Conservation (phyloP, 805 yeast species). For the Cyberlindnera misumaiensis region DNA sequence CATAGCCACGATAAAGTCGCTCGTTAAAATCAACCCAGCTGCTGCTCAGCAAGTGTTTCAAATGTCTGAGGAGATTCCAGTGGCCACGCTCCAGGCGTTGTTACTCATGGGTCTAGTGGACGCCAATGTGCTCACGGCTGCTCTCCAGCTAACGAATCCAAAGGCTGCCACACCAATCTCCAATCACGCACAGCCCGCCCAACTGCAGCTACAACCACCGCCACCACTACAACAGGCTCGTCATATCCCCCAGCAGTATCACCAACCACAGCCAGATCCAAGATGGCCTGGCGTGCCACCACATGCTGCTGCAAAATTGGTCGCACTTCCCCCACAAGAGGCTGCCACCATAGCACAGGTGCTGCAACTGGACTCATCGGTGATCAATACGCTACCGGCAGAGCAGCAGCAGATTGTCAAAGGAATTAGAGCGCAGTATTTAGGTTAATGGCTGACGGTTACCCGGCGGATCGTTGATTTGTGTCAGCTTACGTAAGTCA, state of each 20-base stretch:
- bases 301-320: conserved; percentile 42
- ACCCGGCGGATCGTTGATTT: no score
- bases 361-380: conserved; percentile 33
- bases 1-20: conserved; percentile 55
- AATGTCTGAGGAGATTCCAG: conserved; percentile 50
- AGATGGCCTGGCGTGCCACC: conserved; percentile 45
- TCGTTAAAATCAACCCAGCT: conserved; percentile 25
- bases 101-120: conserved; percentile 73
- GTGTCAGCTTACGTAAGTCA: conserved; percentile 3
- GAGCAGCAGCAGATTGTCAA: conserved; percentile 12
- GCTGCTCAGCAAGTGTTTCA: conserved; percentile 48
- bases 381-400: conserved; percentile 6
- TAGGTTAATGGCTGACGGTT: not conserved
- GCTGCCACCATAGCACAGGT: conserved; percentile 49
- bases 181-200: conserved; percentile 1
- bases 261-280: conserved; percentile 23
- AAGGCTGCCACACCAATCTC: conserved; percentile 5
- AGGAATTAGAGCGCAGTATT: conserved; percentile 1
- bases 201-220: conserved; percentile 7
- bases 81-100: conserved; percentile 67
- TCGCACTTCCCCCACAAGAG: conserved; percentile 47
- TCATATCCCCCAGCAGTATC: conserved; percentile 10
- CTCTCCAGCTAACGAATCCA: conserved; percentile 26
- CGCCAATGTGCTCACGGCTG: conserved; percentile 56
- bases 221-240: conserved; percentile 4